Base-by-base conservation (phyloP, 1,139 yeast genomes). In the Yamadazyma triangularis region DNA sequence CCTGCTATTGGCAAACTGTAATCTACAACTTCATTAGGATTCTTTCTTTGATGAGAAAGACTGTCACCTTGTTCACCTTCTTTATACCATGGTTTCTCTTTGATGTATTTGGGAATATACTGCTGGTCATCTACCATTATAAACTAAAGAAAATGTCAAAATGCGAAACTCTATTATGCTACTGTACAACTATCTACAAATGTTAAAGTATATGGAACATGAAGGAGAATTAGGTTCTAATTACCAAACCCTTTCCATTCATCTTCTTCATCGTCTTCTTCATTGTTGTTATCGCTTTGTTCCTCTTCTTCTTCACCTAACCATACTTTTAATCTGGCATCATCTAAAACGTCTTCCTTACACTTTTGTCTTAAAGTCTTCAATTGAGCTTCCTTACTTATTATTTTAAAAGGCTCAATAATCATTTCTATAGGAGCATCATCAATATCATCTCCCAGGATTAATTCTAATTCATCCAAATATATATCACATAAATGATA, bases 401-500 rank as follows among this genome's bases (percentile, higher is more conserved):
- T 62, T 4, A 56, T 63, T 26, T 61, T 60, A 45, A 87, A 79
- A 4, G 93, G 87, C 16, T 59, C 56, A 15, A 87, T 53, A 29
- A 87, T 62, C 15, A 53, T 49, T 3, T 54, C 55, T 3, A 86
- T 51, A 9, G 95, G 95, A 2, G 76, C 64, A 1, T 56, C 51
- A 2, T 57, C 56, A 14, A 70, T 61, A 24, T 66, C 57, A 18
- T 18, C 20, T 18, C 20, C 20, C 20, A 18, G 20, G 20, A 18
- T 9, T 7, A 9, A 7, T 40, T 61, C 95, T 42, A 91, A 63
- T 57, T 91, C 98, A 48, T 89, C 97, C 27, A 85, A 56, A 51
- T 76, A 80, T 12, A 91, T 77, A 59, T 91, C 98, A 42, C 85
- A 72, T 32, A 91, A 59, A 59, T 91, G 98, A 56, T 84, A 77